Evolutionary conservation across 306 rosid species (phyloP).

Genomic region (Lathyrus aphaca): DNA sequence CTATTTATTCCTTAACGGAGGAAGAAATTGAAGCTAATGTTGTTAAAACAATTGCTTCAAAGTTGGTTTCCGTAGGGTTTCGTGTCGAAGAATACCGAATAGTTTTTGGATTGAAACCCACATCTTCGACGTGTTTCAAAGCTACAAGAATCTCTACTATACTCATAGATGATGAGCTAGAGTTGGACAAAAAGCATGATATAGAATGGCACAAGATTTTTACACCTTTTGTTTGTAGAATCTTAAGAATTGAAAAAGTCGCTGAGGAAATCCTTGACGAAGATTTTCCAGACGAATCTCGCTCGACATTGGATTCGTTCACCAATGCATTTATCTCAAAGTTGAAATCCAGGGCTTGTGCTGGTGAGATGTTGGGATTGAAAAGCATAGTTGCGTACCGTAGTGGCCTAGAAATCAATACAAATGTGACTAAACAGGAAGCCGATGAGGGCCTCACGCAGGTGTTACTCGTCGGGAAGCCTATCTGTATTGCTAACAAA

Average conservation of each 20-base stretch:
- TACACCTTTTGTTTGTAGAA: slow-evolving; percentile 70
- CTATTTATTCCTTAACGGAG: slow-evolving; percentile 82
- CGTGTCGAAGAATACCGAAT: slow-evolving; percentile 71
- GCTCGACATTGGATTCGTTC: slow-evolving; percentile 81
- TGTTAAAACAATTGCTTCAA: slow-evolving; percentile 67
- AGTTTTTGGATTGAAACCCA: slow-evolving; percentile 61
- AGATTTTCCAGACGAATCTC: slow-evolving; percentile 56
- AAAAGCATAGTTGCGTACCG: slow-evolving; percentile 95
- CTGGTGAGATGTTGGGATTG: slow-evolving; percentile 61
- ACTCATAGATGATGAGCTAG: slow-evolving; percentile 84
- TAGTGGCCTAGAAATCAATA: slow-evolving; percentile 77
- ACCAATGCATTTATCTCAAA: slow-evolving; percentile 58
- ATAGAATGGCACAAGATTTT: slow-evolving; percentile 72
- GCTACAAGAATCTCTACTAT: slow-evolving; percentile 73
- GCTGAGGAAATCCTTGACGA: slow-evolving; percentile 77
- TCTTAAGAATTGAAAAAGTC: slow-evolving; percentile 71
- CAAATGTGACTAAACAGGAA: slow-evolving; percentile 55
- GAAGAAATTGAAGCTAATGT: slow-evolving; percentile 90
- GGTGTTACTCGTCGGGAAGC: slow-evolving; percentile 60
- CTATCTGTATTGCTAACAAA: slow-evolving; percentile 62
- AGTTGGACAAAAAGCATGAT: slow-evolving; percentile 59
- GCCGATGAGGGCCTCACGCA: slow-evolving; percentile 71
- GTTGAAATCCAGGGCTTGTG: slow-evolving; percentile 70
- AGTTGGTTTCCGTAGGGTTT: no score
- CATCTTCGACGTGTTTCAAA: slow-evolving; percentile 67